These are phyloP conservation scores for Aspergillus texensis DNA, from an alignment of 2,329 filamentous ascomycete species.

Conservation along the genomic window DNA sequence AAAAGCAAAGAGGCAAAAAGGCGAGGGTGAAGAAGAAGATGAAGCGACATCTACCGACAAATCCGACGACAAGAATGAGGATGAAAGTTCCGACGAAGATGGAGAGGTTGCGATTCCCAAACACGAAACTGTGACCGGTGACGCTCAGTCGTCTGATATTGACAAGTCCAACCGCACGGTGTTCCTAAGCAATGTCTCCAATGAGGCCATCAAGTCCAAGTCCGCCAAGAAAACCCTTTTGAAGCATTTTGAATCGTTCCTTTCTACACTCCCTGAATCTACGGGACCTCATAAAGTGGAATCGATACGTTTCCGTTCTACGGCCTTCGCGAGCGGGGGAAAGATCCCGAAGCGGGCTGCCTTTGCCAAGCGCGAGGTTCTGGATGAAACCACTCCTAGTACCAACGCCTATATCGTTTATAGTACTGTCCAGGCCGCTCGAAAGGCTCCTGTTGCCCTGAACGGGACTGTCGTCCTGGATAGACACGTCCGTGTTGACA, in stretches of 20 bases:
- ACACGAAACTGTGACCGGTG: conserved; percentile 43
- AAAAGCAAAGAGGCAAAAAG: conserved; percentile 43
- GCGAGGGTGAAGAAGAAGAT: conserved; percentile 52
- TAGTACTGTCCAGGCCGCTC: conserved; percentile 71
- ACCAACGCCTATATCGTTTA: conserved; percentile 96
- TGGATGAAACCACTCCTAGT: conserved; percentile 87
- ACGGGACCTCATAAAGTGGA: conserved; percentile 73
- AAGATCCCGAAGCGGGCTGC: conserved; percentile 90
- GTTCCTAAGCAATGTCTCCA: conserved; percentile 90
- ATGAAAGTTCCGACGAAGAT: conserved; percentile 38
- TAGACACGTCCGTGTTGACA: conserved; percentile 88
- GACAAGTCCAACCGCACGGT: conserved; percentile 89
- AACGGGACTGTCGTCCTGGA: conserved; percentile 85
- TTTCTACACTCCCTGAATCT: conserved; percentile 55
- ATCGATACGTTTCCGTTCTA: conserved; percentile 91
- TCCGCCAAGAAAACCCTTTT: conserved; percentile 75
- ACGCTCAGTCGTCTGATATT: conserved; percentile 57
- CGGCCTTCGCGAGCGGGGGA: conserved; percentile 72
- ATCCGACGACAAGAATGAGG: conserved; percentile 30
- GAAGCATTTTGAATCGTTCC: conserved; percentile 75
- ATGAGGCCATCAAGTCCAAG: conserved; percentile 79
- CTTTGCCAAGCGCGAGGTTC: conserved; percentile 85
- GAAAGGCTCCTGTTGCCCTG: conserved; percentile 72
- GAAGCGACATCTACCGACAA: conserved; percentile 42
- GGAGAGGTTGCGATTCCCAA: conserved; percentile 31